These are phyloP conservation scores for Ustilago trichophora DNA, from an alignment of 1,284 basidiomycete genomes.

Conservation along the genomic window DNA sequence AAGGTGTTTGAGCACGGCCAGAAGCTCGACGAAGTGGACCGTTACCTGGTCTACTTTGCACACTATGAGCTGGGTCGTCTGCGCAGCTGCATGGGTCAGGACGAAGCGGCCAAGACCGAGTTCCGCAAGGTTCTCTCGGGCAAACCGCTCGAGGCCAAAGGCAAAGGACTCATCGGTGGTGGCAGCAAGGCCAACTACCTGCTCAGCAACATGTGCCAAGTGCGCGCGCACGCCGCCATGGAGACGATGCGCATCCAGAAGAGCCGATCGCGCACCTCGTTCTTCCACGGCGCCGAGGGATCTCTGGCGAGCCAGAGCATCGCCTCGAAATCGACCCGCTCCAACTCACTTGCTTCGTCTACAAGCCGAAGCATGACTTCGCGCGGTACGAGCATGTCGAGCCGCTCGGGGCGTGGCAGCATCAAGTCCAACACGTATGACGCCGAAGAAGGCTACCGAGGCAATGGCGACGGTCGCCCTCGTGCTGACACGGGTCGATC, in stretches of 20 bases:
- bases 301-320: slow-evolving; percentile 45
- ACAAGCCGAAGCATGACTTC: slow-evolving; percentile 35
- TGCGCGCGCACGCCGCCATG: slow-evolving; percentile 61
- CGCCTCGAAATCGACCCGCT: slow-evolving; percentile 34
- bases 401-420: slow-evolving; percentile 30
- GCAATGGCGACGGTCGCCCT: slow-evolving; percentile 24
- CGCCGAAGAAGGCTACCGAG: slow-evolving; percentile 26
- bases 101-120: slow-evolving; percentile 72
- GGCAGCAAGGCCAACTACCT: slow-evolving; percentile 62
- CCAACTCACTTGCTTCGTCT: slow-evolving; percentile 36
- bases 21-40: slow-evolving; percentile 73
- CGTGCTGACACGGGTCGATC: slow-evolving; percentile 23
- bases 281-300: slow-evolving; percentile 53
- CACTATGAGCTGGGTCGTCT: slow-evolving; percentile 82
- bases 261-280: slow-evolving; percentile 46
- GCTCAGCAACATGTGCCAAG: slow-evolving; percentile 62
- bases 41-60: slow-evolving; percentile 67
- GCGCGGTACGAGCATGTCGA: slow-evolving; percentile 30
- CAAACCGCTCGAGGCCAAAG: slow-evolving; percentile 73
- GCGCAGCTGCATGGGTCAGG: slow-evolving; percentile 73
- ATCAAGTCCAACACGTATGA: slow-evolving; percentile 35
- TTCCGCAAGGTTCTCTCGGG: slow-evolving; percentile 77
- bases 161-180: slow-evolving; percentile 53
- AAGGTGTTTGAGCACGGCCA: slow-evolving; percentile 77
- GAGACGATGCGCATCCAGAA: slow-evolving; percentile 61